Base-by-base conservation (phyloP, 805 yeast species). In the Candida rishiriensis region DNA sequence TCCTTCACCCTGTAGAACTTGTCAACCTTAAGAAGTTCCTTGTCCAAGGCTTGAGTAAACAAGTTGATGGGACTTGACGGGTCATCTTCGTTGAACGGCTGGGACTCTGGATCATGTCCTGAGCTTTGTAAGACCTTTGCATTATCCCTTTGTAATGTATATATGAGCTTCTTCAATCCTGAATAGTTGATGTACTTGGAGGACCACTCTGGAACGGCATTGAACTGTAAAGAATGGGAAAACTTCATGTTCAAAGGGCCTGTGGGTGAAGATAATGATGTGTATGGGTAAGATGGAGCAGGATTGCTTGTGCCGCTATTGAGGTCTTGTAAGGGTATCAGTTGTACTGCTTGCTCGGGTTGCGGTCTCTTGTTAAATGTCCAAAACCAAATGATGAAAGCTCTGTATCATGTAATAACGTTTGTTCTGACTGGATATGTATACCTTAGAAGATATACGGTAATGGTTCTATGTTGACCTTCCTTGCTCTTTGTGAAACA, bases 141-240 rank as follows among this genome's bases (percentile, higher is more conserved):
- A 38, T 61, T 48, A 32, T 85, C 88, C 56, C 90, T 74, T 59
- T 93, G 97, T 38, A 91, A 71, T 14, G 81, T 72, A 63, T 90
- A 91, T 28, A 90, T 85, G 35, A 86, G 74, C 67, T 87, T 88
- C 64, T 93, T 91, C 47, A 93, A 71, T 33, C 86, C 82, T 1
- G 96, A 85, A 65, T 91, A 91, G 43, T 95, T 90, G 44, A 91
- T 83, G 65, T 91, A 91, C 61, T 86, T 81, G 26, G 95, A 82
- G 11, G 96, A 79, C 99, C 99, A 91, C 64, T 93, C 98, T 2
- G 99, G 97, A 4, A 93, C 98, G 18, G 98, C 96, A 50, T 73
- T 73, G 50, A 73, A 71, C 55, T 72, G 72, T 41, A 91, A 70
- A 6, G 97, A 87, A 61, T 90, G 96, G 21, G 96, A 85, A 69